Conservation (phyloP, 192 early-diverging fungal genomes). For the Thamnidium elegans region DNA sequence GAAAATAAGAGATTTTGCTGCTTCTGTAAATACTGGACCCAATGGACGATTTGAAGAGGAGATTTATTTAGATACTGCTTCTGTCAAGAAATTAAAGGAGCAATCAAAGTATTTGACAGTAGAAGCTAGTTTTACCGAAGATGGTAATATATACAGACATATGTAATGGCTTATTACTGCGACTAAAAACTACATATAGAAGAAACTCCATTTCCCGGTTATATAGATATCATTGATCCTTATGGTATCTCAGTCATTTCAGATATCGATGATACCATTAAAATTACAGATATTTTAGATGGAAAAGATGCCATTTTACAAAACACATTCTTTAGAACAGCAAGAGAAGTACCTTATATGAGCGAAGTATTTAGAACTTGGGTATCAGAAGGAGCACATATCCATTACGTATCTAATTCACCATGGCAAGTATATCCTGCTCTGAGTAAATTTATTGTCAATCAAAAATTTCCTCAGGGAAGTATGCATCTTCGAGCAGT, state of each 20-base stretch:
- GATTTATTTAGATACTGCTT: slow-evolving; percentile 15
- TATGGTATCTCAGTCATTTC: slow-evolving; percentile 81
- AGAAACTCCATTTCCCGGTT: slow-evolving; percentile 36
- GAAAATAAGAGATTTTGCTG: slow-evolving; percentile 18
- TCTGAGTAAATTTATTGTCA: slow-evolving; percentile 68
- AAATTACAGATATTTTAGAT: slow-evolving; percentile 75
- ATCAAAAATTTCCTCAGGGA: slow-evolving; percentile 75
- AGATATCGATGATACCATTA: slow-evolving; percentile 95
- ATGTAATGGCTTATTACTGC: too few species aligned
- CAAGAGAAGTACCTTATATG: slow-evolving; percentile 79
- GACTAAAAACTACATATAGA: neutral
- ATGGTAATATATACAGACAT: neutral
- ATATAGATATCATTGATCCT: slow-evolving; percentile 64
- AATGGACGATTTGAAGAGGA: slow-evolving; percentile 27
- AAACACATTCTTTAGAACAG: slow-evolving; percentile 68
- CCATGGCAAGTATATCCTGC: slow-evolving; percentile 88
- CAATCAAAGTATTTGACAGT: slow-evolving; percentile 4
- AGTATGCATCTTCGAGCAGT: slow-evolving; percentile 55
- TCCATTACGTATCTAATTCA: slow-evolving; percentile 90
- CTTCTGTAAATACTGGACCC: slow-evolving; percentile 18
- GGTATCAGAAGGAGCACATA: slow-evolving; percentile 53
- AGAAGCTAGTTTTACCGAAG: slow-evolving; percentile 22
- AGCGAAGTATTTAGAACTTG: slow-evolving; percentile 61
- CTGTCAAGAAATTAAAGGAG: slow-evolving; percentile 25
- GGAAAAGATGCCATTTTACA: slow-evolving; percentile 66